Evolutionary conservation across 192 early-diverging fungal species (phyloP).

Genomic region (Coemansia sp.): DNA sequence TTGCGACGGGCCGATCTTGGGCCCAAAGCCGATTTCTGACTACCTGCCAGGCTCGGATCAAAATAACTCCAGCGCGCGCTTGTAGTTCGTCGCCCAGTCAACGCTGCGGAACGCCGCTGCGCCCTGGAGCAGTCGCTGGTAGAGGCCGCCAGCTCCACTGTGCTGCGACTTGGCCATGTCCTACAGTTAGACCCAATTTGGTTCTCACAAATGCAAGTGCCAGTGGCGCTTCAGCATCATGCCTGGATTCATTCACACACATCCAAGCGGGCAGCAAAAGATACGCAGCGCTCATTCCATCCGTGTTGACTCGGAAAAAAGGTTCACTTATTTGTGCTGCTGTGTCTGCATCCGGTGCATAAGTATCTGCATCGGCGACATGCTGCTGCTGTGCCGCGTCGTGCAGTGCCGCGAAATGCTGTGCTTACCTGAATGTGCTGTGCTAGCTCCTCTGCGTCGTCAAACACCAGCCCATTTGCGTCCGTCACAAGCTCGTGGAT

Average conservation of each 20-base stretch:
- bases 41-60: neutral
- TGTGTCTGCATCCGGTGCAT: conserved; percentile 10
- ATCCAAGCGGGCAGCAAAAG: no score
- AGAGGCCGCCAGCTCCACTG: conserved; percentile 9
- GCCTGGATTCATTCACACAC: neutral
- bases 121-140: conserved; percentile 34
- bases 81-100: conserved; percentile 49
- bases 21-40: neutral
- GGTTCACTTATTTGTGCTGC: neutral
- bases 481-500: conserved; percentile 66
- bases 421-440: conserved; percentile 60
- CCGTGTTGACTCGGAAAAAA: conserved; percentile 1
- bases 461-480: conserved; percentile 71
- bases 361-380: conserved; percentile 3
- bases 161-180: conserved; percentile 26
- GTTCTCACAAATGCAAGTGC: neutral
- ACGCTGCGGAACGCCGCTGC: conserved; percentile 31
- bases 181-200: conserved; percentile 10
- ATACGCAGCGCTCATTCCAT: no score
- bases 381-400: neutral
- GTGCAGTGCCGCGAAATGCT: no score
- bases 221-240: conserved; percentile 1
- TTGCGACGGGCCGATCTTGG: neutral
- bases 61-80: conserved; percentile 24
- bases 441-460: conserved; percentile 57